Evolutionary conservation across 768 basidiomycete genomes (phyloP).

Genomic region (Podaxis mareebaensis): DNA sequence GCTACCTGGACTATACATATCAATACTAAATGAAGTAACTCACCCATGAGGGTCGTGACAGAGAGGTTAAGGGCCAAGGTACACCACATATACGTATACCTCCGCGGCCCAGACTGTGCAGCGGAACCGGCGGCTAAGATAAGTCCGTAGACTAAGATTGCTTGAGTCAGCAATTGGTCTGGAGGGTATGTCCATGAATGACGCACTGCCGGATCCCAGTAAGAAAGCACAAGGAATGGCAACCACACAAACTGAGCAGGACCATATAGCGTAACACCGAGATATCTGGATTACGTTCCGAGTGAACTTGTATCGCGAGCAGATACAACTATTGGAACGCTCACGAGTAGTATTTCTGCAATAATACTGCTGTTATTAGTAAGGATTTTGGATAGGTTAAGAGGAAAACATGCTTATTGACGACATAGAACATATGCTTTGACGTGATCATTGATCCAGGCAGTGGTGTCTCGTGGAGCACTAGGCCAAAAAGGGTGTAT

Average conservation of each 20-base stretch:
- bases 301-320: neutral
- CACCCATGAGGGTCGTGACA: slow-evolving; percentile 36
- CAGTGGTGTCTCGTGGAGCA: slow-evolving; percentile 19
- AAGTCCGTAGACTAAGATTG: neutral
- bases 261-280: slow-evolving; percentile 42
- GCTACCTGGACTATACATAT: neutral
- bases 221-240: slow-evolving; percentile 29
- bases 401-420: slow-evolving; percentile 34
- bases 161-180: neutral
- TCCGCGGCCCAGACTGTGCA: slow-evolving; percentile 9
- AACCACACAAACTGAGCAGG: slow-evolving; percentile 27
- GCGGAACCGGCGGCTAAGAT: slow-evolving; percentile 22
- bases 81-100: slow-evolving; percentile 33
- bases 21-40: neutral
- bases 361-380: slow-evolving; percentile 11
- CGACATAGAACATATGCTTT: slow-evolving; percentile 36
- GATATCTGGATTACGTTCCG: slow-evolving; percentile 23
- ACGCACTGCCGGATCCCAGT: slow-evolving; percentile 33
- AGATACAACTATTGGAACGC: neutral
- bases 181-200: neutral
- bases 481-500: slow-evolving; percentile 27
- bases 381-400: neutral
- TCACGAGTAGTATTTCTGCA: slow-evolving; percentile 18
- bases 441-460: slow-evolving; percentile 25
- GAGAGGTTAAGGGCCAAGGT: slow-evolving; percentile 36